Percentiles rank a stretch among this genome's conserved stretches.
These are phyloP conservation scores for Ceratobasidium sp. DNA, from an alignment of 1,284 basidiomycete genomes.

Conservation along the genomic window DNA sequence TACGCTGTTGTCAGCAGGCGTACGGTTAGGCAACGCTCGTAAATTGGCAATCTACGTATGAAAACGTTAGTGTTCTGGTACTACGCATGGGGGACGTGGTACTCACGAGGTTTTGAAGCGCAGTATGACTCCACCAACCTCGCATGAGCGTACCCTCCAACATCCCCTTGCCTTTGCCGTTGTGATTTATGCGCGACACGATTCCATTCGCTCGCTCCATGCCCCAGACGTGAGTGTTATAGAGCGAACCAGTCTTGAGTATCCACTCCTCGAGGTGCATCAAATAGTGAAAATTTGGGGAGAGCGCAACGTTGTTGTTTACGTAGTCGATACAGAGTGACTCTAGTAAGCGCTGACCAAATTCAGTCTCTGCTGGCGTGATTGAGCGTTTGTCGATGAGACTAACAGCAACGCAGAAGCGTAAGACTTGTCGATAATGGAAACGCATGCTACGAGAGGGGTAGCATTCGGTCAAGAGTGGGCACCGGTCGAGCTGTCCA, in stretches of 20 bases:
- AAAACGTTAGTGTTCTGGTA: background rate
- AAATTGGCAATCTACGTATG: background rate
- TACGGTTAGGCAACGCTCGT: background rate
- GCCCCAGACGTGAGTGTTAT: constrained; percentile 29
- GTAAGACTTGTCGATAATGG: constrained; percentile 24
- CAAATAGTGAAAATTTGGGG: constrained; percentile 29
- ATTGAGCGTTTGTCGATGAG: constrained; percentile 4
- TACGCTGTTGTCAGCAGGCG: constrained; percentile 4
- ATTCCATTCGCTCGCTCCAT: constrained; percentile 24
- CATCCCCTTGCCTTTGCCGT: background rate
- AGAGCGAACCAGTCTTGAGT: constrained; percentile 10
- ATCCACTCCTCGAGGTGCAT: constrained; percentile 22
- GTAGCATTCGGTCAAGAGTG: background rate
- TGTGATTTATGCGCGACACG: constrained; percentile 12
- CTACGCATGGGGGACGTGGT: too few species aligned
- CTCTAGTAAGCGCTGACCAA: constrained; percentile 4
- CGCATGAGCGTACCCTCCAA: constrained; percentile 27
- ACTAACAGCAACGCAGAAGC: constrained; percentile 4
- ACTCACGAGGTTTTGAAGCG: constrained; percentile 12
- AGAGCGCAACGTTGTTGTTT: background rate
- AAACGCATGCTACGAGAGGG: constrained; percentile 4
- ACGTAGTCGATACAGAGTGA: background rate
- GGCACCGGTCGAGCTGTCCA: constrained; percentile 12
- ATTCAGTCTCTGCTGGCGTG: background rate
- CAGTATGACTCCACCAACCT: constrained; percentile 10